Base-by-base conservation (phyloP, 228 moss, liverwort and hornwort genomes). In the Sphagnum magellanicum region DNA sequence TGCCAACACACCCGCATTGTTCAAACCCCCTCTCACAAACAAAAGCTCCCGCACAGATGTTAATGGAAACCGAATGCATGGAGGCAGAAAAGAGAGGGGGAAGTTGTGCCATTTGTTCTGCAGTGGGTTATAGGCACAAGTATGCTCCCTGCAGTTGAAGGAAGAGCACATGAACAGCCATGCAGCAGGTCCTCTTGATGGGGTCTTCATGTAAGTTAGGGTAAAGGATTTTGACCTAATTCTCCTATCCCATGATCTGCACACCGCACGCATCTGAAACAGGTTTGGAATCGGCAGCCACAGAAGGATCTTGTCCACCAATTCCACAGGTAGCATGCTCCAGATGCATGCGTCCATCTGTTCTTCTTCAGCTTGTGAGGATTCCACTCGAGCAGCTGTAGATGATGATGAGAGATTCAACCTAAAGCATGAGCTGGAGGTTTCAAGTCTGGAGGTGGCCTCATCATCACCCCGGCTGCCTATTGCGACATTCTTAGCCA, bases 111-210 rank as follows among this genome's bases (percentile, higher is more conserved):
- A 86, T 12, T 73, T 75, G 64, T 83, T 86, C 3, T 73, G 77
- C 73, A 80, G 71, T 66, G 86, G 86, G 60, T 86, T 83, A 51
- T 86, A 86, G 4, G 86, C 86, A 70, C 83, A 80, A 14, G 82
- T 82, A 68, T 77, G 73, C 13, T 86, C 86, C 63, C 82, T 82
- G 83, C 86, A 86, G 52, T 86, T 86, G 71, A 86, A 86, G 46
- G 86, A 73, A 63, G 86, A 83, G 80, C 86, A 86, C 82, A 86
- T 73, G 76, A 86, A 86, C 64, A 86, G 80, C 86, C 86, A 86
- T 10, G 86, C 73, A 32, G 32, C 32, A 4, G 83, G 83, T 4
- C 78, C 69, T 4, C 75, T 75, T 5, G 80, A 66, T 52, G 78
- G 51, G 72, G 64, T 76, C 50, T 76, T 67, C 46, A 68, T 71